These are phyloP conservation scores for Trametes elegans DNA, from an alignment of 768 basidiomycete genomes.

Conservation along the genomic window DNA sequence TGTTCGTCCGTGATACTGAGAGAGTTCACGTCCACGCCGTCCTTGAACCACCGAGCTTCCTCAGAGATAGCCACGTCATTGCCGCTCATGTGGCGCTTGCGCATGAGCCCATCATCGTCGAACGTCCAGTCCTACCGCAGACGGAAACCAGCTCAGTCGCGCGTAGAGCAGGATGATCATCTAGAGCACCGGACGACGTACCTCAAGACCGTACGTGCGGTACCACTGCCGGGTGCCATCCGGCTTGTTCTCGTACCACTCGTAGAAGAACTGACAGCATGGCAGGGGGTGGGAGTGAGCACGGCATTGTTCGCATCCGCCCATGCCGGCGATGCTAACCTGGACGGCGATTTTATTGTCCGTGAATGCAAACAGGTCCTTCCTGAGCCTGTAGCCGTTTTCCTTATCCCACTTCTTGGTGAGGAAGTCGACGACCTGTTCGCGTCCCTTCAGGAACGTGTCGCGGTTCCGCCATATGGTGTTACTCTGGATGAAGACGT, in stretches of 20 bases:
- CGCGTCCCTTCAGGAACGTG: conserved; percentile 43
- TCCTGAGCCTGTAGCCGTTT: conserved; percentile 47
- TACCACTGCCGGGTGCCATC: conserved; percentile 40
- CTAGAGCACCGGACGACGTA: neutral
- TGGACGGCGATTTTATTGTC: conserved; percentile 56
- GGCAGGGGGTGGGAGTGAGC: neutral
- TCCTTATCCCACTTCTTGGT: conserved; percentile 52
- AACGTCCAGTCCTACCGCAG: conserved; percentile 53
- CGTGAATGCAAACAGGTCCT: conserved; percentile 52
- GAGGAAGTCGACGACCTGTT: conserved; percentile 45
- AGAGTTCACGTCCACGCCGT: conserved; percentile 38
- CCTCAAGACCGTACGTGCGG: conserved; percentile 48
- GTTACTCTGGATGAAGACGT: conserved; percentile 31
- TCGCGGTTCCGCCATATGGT: conserved; percentile 58
- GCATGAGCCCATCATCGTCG: conserved; percentile 48
- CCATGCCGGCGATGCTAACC: conserved; percentile 27
- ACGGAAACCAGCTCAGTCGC: neutral
- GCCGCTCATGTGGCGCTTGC: conserved; percentile 51
- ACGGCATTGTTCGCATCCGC: neutral
- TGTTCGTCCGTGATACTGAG: conserved; percentile 35
- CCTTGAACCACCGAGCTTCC: conserved; percentile 52
- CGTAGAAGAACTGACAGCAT: conserved; percentile 35
- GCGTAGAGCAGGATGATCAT: neutral
- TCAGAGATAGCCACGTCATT: conserved; percentile 45
- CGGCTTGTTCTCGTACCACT: conserved; percentile 46